phyloP scores from a whole-genome alignment of 495 filamentous ascomycete species.

The Cercophora scortea region DNA sequence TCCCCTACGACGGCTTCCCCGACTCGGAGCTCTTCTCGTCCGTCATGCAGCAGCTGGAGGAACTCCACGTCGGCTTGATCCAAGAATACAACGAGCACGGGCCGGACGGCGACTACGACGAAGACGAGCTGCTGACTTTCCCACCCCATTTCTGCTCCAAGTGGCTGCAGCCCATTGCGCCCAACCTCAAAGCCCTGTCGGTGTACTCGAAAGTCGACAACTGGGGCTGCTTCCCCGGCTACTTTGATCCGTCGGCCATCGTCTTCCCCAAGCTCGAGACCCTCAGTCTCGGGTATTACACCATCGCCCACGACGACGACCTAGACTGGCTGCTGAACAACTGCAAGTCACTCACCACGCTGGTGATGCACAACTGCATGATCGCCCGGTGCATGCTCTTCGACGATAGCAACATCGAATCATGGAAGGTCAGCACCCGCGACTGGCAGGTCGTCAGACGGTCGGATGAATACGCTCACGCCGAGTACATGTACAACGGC shows the following conservation, averaged over 20 bases:
- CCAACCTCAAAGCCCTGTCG: not conserved
- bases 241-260: not conserved
- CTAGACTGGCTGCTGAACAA: not conserved
- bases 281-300: not conserved
- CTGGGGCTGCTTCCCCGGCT: not conserved
- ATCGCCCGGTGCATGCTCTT: not conserved
- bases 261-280: not conserved
- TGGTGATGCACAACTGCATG: not conserved
- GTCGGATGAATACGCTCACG: no score
- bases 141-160: not conserved
- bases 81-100: not conserved
- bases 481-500: not conserved
- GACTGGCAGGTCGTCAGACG: not conserved
- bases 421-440: not conserved
- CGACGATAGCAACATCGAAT: not conserved
- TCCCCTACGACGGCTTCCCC: not conserved
- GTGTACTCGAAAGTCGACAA: not conserved
- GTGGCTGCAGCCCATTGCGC: not conserved
- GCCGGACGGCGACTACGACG: not conserved
- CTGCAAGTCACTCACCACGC: not conserved
- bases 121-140: not conserved
- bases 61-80: not conserved
- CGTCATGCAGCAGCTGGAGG: not conserved
- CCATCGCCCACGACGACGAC: not conserved
- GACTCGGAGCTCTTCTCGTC: not conserved